A percentile compares a stretch with the other conserved stretches of the same genome.
Evolutionary conservation across 768 basidiomycete species (phyloP).

Genomic region (Kwoniella sp.): DNA sequence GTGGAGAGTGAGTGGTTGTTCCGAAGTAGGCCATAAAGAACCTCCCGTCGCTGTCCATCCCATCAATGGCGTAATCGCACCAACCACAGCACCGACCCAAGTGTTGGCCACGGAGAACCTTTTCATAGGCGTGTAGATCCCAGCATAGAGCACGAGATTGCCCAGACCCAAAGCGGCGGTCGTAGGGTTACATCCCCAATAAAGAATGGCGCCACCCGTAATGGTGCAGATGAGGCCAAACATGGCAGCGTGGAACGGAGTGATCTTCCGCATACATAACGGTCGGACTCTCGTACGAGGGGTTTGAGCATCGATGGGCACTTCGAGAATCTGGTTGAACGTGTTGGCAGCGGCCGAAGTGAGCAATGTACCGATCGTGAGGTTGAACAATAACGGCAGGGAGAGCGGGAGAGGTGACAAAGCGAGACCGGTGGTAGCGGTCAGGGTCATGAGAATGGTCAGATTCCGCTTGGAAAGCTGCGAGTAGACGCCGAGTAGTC

Average conservation of each 20-base stretch:
- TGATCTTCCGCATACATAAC: slow-evolving; percentile 79
- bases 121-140: slow-evolving; percentile 89
- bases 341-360: slow-evolving; percentile 93
- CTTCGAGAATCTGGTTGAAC: slow-evolving; percentile 90
- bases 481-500: slow-evolving; percentile 67
- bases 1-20: slow-evolving; percentile 65
- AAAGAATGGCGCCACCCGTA: slow-evolving; percentile 75
- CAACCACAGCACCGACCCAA: slow-evolving; percentile 92
- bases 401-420: slow-evolving; percentile 84
- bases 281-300: slow-evolving; percentile 83
- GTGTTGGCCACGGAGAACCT: slow-evolving; percentile 79
- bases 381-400: slow-evolving; percentile 78
- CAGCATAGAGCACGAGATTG: slow-evolving; percentile 88
- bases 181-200: slow-evolving; percentile 78
- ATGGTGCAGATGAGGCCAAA: slow-evolving; percentile 79
- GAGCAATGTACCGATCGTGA: slow-evolving; percentile 83
- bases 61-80: slow-evolving; percentile 91
- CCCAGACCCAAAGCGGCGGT: slow-evolving; percentile 79
- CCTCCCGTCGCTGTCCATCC: slow-evolving; percentile 97
- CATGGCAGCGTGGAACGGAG: slow-evolving; percentile 75
- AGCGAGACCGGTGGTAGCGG: slow-evolving; percentile 88
- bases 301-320: slow-evolving; percentile 97
- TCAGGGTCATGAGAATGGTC: slow-evolving; percentile 78
- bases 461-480: slow-evolving; percentile 84
- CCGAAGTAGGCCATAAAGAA: slow-evolving; percentile 66